Percentiles rank a stretch among this genome's conserved stretches.
These are phyloP conservation scores for Smallanthus sonchifolius DNA, from an alignment of 129 eudicot genomes.

Conservation along the genomic window DNA sequence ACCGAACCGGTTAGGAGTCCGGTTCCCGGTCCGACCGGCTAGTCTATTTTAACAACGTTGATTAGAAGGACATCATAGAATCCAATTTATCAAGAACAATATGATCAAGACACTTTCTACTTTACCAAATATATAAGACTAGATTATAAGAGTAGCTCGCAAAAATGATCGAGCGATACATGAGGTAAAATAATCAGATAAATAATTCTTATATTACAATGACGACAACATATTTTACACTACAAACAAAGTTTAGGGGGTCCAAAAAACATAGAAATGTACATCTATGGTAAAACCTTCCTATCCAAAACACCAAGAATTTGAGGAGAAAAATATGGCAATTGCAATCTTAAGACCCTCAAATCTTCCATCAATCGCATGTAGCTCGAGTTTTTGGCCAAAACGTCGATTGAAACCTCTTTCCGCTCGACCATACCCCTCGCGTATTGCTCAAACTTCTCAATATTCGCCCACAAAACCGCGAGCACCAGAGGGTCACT, in stretches of 20 bases:
- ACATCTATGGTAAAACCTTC: conserved; percentile 37
- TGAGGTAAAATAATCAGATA: not conserved
- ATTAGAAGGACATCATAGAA: too few species aligned
- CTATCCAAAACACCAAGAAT: conserved; percentile 41
- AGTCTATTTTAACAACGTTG: too few species aligned
- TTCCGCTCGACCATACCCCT: conserved; percentile 49
- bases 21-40: too few species aligned
- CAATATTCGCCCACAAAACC: conserved; percentile 39
- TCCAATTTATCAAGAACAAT: too few species aligned
- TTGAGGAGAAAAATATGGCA: conserved; percentile 43
- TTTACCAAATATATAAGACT: not conserved
- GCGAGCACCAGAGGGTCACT: conserved; percentile 31
- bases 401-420: conserved; percentile 73
- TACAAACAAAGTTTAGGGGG: conserved; percentile 10
- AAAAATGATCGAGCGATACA: not conserved
- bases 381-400: conserved; percentile 75
- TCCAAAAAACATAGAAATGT: not conserved
- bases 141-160: not conserved
- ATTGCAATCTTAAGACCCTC: conserved; percentile 39
- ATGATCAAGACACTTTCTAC: too few species aligned
- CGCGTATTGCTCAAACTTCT: conserved; percentile 58
- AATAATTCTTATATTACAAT: not conserved
- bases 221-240: conserved; percentile 14
- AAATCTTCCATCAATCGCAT: conserved; percentile 58
- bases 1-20: too few species aligned